phyloP scores from a whole-genome alignment of 768 basidiomycete species.

The Austroboletus festivus region DNA sequence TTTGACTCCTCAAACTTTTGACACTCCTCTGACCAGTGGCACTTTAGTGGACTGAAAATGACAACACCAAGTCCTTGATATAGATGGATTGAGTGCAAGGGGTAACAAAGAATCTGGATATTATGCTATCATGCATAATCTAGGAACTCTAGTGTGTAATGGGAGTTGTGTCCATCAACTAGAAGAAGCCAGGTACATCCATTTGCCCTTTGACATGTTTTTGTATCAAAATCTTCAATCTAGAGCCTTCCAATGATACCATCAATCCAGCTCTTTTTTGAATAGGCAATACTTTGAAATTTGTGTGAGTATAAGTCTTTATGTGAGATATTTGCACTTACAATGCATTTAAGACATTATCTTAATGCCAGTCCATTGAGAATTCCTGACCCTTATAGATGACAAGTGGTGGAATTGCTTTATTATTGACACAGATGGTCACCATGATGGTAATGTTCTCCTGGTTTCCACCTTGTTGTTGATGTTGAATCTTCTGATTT shows the following conservation, averaged over 20 bases:
- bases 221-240: constrained; percentile 31
- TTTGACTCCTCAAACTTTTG: neutral
- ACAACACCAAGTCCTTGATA: constrained; percentile 45
- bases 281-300: constrained; percentile 3
- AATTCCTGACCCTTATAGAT: constrained; percentile 28
- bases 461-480: constrained; percentile 14
- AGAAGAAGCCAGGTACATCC: constrained; percentile 33
- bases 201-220: constrained; percentile 33
- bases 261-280: constrained; percentile 29
- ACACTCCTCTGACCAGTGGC: neutral
- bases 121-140: constrained; percentile 33
- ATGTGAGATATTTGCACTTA: constrained; percentile 1
- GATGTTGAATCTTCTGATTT: constrained; percentile 9
- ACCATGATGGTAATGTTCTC: constrained; percentile 30
- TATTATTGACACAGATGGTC: constrained; percentile 43
- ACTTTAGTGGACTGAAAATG: constrained; percentile 34
- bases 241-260: constrained; percentile 24
- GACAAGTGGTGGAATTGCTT: constrained; percentile 34
- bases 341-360: constrained; percentile 15
- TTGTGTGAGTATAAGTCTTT: constrained; percentile 10
- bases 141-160: constrained; percentile 39
- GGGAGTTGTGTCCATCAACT: constrained; percentile 47
- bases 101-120: constrained; percentile 44
- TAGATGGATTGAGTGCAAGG: constrained; percentile 18
- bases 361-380: constrained; percentile 16